Evolutionary conservation across 139 green algal genomes (phyloP), one percentile per base, ranked within the genome.

Genomic region (Eudorina sp.): DNA sequence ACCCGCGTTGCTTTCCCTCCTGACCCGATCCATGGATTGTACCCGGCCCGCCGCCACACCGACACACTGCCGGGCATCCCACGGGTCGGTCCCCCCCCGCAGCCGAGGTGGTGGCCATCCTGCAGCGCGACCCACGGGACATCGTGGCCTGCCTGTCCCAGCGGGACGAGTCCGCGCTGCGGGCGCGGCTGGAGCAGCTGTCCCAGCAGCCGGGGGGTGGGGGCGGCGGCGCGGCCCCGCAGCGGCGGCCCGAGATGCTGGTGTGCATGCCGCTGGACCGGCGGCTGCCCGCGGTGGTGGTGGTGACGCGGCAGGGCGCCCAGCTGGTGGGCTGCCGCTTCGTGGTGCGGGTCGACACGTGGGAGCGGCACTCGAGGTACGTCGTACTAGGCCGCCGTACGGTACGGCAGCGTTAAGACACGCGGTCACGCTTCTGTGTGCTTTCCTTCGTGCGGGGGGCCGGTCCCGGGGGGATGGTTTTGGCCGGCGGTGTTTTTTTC

Each of bases 301-400:
- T 95, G 34, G 72, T 90, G 69, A 93, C 82, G 34, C 81, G 90
- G 29, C 84, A 88, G 41, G 34, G 66, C n/a, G 21, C 13, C 11
- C 41, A 41, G 41, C 84, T 95, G 78, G 1, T 90, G 48, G 90
- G 90, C 3, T 77, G 90, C 83, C 92, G 93, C 64, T 91, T 96
- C 68, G 93, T 96, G 86, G 81, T 96, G 74, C 88, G 88, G 3
- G 48, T 94, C 14, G 92, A 94, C 51, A 48, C 21, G 53, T 96
- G 93, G 93, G 80, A 88, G 14, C 31, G 46, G 1, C 36, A 23
- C 55, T 89, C 77, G 38, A 90, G 74, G 82, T 90, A 62, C 45
- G 73, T 7, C 6, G 3, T n/a, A n/a, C n/a, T n/a, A n/a, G n/a
- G n/a, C n/a, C n/a, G n/a, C n/a, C n/a, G n/a, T n/a, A n/a, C n/a